phyloP scores from a whole-genome alignment of 2,329 filamentous ascomycete species.

The Penicillium sp. region DNA sequence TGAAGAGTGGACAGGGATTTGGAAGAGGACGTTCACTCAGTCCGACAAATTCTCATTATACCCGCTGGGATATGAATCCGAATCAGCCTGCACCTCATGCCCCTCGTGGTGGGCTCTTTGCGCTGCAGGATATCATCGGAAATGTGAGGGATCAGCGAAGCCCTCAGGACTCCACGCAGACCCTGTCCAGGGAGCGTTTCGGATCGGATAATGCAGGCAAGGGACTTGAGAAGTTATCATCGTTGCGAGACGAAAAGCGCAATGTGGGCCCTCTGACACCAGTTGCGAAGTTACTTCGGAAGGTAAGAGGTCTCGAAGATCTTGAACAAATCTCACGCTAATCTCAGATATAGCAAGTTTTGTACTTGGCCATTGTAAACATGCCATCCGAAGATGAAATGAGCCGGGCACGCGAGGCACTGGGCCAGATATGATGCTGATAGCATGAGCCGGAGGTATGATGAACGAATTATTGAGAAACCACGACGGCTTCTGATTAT shows the following conservation, averaged over 20 bases:
- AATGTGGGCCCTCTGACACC: slow-evolving; percentile 6
- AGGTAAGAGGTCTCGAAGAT: slow-evolving; percentile 15
- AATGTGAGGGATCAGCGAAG: slow-evolving; percentile 1
- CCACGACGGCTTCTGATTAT: not conserved
- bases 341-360: slow-evolving; percentile 38
- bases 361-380: slow-evolving; percentile 54
- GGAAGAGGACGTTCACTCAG: not conserved
- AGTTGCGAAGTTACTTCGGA: slow-evolving; percentile 30
- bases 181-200: not conserved
- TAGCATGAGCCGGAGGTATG: not conserved
- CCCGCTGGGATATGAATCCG: slow-evolving; percentile 4
- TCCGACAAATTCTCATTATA: not conserved
- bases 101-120: not conserved
- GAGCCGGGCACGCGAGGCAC: slow-evolving; percentile 15
- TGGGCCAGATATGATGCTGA: not conserved
- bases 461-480: not conserved
- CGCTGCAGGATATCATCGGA: slow-evolving; percentile 3
- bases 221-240: not conserved
- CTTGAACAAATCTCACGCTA: not conserved
- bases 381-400: slow-evolving; percentile 49
- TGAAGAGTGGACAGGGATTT: slow-evolving; percentile 9
- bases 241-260: not conserved
- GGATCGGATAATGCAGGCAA: not conserved
- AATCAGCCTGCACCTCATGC: slow-evolving; percentile 10
- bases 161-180: not conserved